Evolutionary conservation across 306 rosid species (phyloP).

Genomic region (Castanea mollissima): DNA sequence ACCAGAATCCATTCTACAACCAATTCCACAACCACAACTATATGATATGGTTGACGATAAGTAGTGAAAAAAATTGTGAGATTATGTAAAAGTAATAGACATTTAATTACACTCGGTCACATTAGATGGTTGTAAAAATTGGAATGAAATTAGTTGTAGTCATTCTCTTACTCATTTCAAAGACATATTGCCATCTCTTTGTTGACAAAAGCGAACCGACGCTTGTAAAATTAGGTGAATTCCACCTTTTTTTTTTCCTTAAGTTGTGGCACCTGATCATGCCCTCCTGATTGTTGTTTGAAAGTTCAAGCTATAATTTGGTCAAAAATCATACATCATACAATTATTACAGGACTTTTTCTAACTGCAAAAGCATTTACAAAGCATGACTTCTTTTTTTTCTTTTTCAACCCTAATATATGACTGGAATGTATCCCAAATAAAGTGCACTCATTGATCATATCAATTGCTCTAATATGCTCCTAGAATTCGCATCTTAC

Average conservation of each 20-base stretch:
- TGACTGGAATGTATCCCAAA: not conserved
- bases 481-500: not conserved
- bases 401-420: not conserved
- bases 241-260: not conserved
- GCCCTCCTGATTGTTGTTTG: not conserved
- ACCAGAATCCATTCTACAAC: too few relatives aligned
- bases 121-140: too few relatives aligned
- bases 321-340: not conserved
- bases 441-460: not conserved
- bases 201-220: not conserved
- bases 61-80: fast-evolving
- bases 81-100: too few relatives aligned
- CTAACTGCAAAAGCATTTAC: not conserved
- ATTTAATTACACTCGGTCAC: too few relatives aligned
- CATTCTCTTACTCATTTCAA: too few relatives aligned
- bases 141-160: too few relatives aligned
- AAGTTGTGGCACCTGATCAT: not conserved
- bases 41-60: too few relatives aligned
- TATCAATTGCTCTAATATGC: not conserved
- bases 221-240: not conserved
- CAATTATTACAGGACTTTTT: not conserved
- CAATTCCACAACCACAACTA: too few relatives aligned
- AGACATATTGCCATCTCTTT: not conserved
- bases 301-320: not conserved
- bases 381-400: not conserved